Base-by-base conservation (phyloP, 306 rosid genomes). In the Elaeagnus macrophylla region DNA sequence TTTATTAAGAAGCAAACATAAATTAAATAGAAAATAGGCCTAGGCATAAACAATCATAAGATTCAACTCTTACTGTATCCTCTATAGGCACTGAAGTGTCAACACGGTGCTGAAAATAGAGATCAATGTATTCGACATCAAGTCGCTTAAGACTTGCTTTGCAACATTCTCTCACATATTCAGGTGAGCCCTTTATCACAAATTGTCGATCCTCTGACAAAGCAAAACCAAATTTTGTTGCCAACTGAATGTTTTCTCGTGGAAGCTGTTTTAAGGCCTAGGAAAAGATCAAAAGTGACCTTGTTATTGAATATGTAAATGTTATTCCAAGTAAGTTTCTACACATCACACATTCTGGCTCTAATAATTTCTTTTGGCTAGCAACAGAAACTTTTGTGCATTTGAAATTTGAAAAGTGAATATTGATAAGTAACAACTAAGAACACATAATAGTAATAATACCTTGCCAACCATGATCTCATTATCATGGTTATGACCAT, bases 71-170 rank as follows among this genome's bases (percentile, higher is more conserved):
- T 41, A 85, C 95, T 36, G 97, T 85, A 14, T 83, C 84, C 60
- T 89, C 97, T 48, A 83, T 83, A 7, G 95, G 88, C 3, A 79
- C 71, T 1, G 89, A 48, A 12, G 83, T 79, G 50, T 89, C 94
- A 10, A 75, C 10, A 0, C 94, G 71, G 68, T 89, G 97, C 71
- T 77, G 85, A 71, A 85, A 85, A 59, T 77, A 85, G 48, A 89
- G 87, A 62, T 89, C 95, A 19, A 89, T 89, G 72, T 73, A 89
- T 9, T 81, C 77, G 0, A 85, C 79, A 8, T 69, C 89, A 36
- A 83, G 97, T 9, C 94, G 85, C 55, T 70, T 74, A 44, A 85
- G 82, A 45, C 97, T 85, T 50, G 65, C 72, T 76, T 83, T 87
- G n/a, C 85, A 76, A 52, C 88, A 81, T 5, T 83, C 65, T 6